Percentiles rank a stretch among this genome's conserved stretches.
phyloP scores from a whole-genome alignment of 805 yeast genomes.

The Saccharomycopsis vini region DNA sequence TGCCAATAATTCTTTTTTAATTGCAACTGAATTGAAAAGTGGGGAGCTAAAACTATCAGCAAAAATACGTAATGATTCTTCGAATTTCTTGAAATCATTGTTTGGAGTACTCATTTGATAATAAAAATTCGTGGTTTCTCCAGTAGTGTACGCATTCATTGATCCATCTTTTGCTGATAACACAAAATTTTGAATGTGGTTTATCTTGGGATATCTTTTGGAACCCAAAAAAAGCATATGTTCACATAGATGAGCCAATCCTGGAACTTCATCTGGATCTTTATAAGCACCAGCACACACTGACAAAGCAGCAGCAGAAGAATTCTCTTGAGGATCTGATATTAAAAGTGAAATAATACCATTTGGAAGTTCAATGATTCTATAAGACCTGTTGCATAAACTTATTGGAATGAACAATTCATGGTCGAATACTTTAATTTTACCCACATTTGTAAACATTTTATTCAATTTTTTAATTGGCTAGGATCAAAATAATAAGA shows the following conservation, averaged over 20 bases:
- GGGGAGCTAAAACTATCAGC: slow-evolving; percentile 46
- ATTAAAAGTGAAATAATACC: slow-evolving; percentile 61
- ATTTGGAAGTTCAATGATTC: slow-evolving; percentile 47
- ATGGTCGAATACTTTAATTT: background rate
- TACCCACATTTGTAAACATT: too few species aligned
- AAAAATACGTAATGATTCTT: slow-evolving; percentile 33
- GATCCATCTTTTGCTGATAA: slow-evolving; percentile 41
- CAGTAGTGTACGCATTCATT: slow-evolving; percentile 61
- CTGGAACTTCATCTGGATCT: slow-evolving; percentile 64
- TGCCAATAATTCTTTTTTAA: slow-evolving; percentile 47
- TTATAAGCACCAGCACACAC: slow-evolving; percentile 75
- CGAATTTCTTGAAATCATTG: slow-evolving; percentile 16
- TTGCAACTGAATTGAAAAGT: slow-evolving; percentile 32
- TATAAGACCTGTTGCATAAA: slow-evolving; percentile 22
- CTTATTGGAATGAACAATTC: slow-evolving; percentile 8
- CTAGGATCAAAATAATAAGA: slow-evolving; percentile 74
- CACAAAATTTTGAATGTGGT: slow-evolving; percentile 35
- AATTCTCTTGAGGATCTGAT: slow-evolving; percentile 61
- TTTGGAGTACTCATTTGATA: slow-evolving; percentile 45
- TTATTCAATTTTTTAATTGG: slow-evolving; percentile 58
- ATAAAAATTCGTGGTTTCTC: slow-evolving; percentile 55
- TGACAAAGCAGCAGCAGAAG: slow-evolving; percentile 62
- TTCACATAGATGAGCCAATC: slow-evolving; percentile 87
- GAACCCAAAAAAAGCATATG: slow-evolving; percentile 59
- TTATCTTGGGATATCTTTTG: slow-evolving; percentile 41